Conservation (phyloP, 805 yeast species). For the Starmerella cellae region DNA sequence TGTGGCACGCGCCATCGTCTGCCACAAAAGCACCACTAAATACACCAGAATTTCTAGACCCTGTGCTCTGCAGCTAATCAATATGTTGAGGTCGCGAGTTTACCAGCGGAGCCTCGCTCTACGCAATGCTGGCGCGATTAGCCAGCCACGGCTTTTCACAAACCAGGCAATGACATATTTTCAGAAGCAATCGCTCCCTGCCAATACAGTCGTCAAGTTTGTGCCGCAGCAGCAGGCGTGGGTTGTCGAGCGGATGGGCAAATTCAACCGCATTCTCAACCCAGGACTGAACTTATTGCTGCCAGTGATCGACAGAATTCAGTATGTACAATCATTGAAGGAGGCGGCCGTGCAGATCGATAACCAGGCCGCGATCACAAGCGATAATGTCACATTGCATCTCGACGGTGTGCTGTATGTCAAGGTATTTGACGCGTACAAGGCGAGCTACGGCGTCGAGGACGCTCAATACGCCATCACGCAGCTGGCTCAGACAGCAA, state of each 20-base stretch:
- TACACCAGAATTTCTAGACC: too few species aligned
- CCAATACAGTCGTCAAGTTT: constrained; percentile 60
- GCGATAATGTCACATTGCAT: constrained; percentile 73
- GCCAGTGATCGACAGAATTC: constrained; percentile 62
- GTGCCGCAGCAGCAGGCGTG: constrained; percentile 88
- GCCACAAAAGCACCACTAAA: too few species aligned
- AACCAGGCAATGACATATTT: constrained; percentile 36
- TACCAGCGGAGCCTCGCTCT: neutral
- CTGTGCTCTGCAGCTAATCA: too few species aligned
- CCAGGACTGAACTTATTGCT: constrained; percentile 67
- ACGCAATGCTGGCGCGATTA: neutral
- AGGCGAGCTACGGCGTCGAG: constrained; percentile 79
- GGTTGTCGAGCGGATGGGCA: constrained; percentile 86
- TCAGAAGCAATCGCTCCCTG: constrained; percentile 52
- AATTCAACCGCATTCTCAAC: constrained; percentile 50
- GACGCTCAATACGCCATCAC: constrained; percentile 75
- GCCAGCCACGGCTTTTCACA: constrained; percentile 1
- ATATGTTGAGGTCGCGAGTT: neutral
- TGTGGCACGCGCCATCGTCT: too few species aligned
- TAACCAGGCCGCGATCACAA: constrained; percentile 69
- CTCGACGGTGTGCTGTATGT: constrained; percentile 74
- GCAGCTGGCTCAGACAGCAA: constrained; percentile 80
- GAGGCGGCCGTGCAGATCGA: constrained; percentile 81
- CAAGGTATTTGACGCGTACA: constrained; percentile 66
- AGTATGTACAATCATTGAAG: constrained; percentile 69